phyloP scores from a whole-genome alignment of 2,329 filamentous ascomycete species.

The Verticillium klebahnii region DNA sequence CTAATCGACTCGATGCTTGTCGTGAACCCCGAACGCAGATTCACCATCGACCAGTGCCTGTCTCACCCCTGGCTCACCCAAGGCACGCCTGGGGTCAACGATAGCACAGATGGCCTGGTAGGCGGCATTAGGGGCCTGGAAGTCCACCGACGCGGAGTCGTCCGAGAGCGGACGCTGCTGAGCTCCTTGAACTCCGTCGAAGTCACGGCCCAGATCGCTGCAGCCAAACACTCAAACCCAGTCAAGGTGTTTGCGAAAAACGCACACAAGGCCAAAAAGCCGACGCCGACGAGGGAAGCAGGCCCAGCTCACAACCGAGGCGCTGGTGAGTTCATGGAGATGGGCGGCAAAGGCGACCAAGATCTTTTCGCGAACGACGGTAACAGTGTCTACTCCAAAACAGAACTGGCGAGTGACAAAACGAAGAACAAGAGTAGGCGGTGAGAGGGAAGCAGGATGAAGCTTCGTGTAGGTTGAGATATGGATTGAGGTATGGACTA shows the following conservation, averaged over 20 bases:
- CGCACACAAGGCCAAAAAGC: slow-evolving; percentile 22
- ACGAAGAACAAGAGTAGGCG: slow-evolving; percentile 18
- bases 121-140: slow-evolving; percentile 80
- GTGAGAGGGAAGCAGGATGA: neutral
- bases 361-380: slow-evolving; percentile 65
- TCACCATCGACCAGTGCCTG: slow-evolving; percentile 85
- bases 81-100: slow-evolving; percentile 56
- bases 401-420: slow-evolving; percentile 28
- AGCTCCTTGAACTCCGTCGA: slow-evolving; percentile 73
- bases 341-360: slow-evolving; percentile 85
- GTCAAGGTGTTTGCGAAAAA: slow-evolving; percentile 78
- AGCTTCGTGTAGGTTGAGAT: neutral
- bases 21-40: slow-evolving; percentile 77
- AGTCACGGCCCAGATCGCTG: slow-evolving; percentile 45
- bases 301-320: slow-evolving; percentile 64
- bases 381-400: slow-evolving; percentile 42
- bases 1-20: slow-evolving; percentile 94
- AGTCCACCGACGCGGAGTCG: slow-evolving; percentile 74
- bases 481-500: neutral
- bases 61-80: slow-evolving; percentile 84
- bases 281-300: slow-evolving; percentile 46
- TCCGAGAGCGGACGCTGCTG: slow-evolving; percentile 80
- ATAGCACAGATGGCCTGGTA: slow-evolving; percentile 89
- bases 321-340: slow-evolving; percentile 72
- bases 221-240: slow-evolving; percentile 50